These are phyloP conservation scores for Mucor lusitanicus DNA, from an alignment of 371 early-diverging fungal genomes.

Conservation along the genomic window DNA sequence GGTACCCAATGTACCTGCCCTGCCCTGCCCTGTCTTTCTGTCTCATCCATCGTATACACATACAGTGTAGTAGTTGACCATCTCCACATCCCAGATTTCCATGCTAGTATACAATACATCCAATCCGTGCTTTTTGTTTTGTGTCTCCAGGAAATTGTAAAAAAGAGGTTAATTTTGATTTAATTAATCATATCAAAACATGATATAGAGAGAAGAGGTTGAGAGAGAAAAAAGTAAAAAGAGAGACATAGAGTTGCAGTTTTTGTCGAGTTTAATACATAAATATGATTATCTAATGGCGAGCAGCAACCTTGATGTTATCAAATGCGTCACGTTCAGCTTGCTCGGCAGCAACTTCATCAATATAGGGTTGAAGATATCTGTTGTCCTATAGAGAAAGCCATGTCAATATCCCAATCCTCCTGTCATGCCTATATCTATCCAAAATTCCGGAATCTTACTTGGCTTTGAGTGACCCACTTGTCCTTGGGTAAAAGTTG, in stretches of 20 bases:
- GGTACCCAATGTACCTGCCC: too few species aligned
- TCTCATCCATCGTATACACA: too few species aligned
- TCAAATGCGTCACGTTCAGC: slow-evolving; percentile 81
- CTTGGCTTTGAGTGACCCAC: slow-evolving; percentile 81
- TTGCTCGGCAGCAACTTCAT: slow-evolving; percentile 82
- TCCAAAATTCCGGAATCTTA: slow-evolving; percentile 34
- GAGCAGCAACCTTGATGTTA: slow-evolving; percentile 56
- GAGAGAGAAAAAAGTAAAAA: too few species aligned
- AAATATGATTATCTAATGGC: slow-evolving; percentile 18
- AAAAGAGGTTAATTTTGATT: too few species aligned
- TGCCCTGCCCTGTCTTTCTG: too few species aligned
- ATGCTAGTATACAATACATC: too few species aligned
- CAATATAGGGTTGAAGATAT: slow-evolving; percentile 87
- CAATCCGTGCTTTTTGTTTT: too few species aligned
- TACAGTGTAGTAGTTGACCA: too few species aligned
- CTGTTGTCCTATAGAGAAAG: slow-evolving; percentile 53
- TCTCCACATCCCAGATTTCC: too few species aligned
- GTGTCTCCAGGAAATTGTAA: too few species aligned
- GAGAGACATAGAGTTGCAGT: not conserved
- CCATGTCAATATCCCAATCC: not conserved
- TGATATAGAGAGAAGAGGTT: not conserved
- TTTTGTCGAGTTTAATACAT: not conserved
- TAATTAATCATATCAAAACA: not conserved
- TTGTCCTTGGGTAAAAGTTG: slow-evolving; percentile 68
- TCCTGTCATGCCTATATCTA: not conserved